These are phyloP conservation scores for Leptographium lundbergii DNA, from an alignment of 2,329 filamentous ascomycete species.

Conservation along the genomic window DNA sequence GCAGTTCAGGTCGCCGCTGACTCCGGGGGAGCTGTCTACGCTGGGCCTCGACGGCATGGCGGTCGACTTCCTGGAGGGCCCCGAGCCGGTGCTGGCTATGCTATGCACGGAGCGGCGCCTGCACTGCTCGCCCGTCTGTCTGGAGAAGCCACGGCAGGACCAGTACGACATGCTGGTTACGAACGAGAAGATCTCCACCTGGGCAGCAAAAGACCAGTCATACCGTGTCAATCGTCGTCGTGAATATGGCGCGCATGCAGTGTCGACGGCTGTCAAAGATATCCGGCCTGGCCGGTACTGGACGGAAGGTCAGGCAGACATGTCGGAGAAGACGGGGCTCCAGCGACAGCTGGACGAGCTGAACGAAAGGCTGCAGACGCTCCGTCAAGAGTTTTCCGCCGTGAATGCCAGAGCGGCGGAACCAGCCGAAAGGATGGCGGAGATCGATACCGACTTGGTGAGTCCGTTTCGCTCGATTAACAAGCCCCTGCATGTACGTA, in stretches of 20 bases:
- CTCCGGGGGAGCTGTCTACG: slow-evolving; percentile 37
- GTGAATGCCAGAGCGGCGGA: slow-evolving; percentile 24
- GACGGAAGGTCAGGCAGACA: slow-evolving; percentile 66
- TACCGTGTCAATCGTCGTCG: slow-evolving; percentile 57
- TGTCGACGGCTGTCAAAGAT: slow-evolving; percentile 52
- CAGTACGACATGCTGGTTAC: slow-evolving; percentile 55
- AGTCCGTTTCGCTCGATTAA: slow-evolving; percentile 8
- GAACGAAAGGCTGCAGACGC: slow-evolving; percentile 18
- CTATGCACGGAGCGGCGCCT: slow-evolving; percentile 63
- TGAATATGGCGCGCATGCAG: slow-evolving; percentile 68
- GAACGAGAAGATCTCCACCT: slow-evolving; percentile 47
- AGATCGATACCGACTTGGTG: slow-evolving; percentile 34
- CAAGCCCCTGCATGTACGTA: neutral
- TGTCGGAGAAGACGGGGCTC: slow-evolving; percentile 48
- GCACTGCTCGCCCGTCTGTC: slow-evolving; percentile 53
- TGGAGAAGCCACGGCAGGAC: slow-evolving; percentile 48
- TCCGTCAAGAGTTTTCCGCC: slow-evolving; percentile 22
- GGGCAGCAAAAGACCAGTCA: slow-evolving; percentile 52
- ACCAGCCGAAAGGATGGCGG: slow-evolving; percentile 23
- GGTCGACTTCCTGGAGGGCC: slow-evolving; percentile 66
- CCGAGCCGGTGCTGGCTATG: slow-evolving; percentile 75
- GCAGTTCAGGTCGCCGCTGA: slow-evolving; percentile 41
- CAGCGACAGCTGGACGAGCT: slow-evolving; percentile 37
- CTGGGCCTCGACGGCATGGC: slow-evolving; percentile 71
- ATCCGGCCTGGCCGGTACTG: slow-evolving; percentile 55